Base-by-base conservation (phyloP, 176 grass and related monocot genomes). In the Triticum urartu region DNA sequence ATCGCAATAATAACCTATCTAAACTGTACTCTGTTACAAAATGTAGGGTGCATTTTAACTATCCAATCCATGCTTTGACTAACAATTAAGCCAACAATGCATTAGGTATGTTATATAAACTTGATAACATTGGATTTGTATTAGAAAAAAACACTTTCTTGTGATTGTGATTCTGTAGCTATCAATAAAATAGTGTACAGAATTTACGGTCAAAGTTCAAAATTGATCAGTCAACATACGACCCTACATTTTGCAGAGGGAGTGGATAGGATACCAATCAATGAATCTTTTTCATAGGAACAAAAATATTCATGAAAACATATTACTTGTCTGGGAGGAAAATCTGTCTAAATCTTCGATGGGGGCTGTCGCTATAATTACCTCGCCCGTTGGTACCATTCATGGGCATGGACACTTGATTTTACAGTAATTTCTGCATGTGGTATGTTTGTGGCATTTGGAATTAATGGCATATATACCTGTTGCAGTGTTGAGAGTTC, bases 401-500 rank as follows among this genome's bases (percentile, higher is more conserved):
- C 45, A 56, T 56, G 47, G 7, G 74, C 47, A 58, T 34, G 45
- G 15, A 32, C 26, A 58, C 26, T 77, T 15, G 9, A 77, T 0
- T 0, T 77, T 54, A 76, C 15, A 76, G 45, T 77, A 77, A 56
- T 32, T 77, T 56, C 4, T 77, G 74, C 47, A 56, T 56, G 47
- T 77, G 17, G 9, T 56, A 77, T 21, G 26, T 77, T 76, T 34
- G 74, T 33, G 25, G 4, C 48, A 58, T 77, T 77, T 90, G 67
- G 72, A 79, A 30, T 72, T 39, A n/a, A 56, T 81, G 24, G 24
- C 79, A 11, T 84, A 13, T 84, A 81, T 81, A 86, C 52, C 73
- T 81, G 12, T 71, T 91, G 34, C 86, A 98, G 96, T 68, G 93
- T 98, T 77, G 96, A 95, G 74, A 98, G 92, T 92, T 98, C 96